A percentile compares a stretch with the other conserved stretches of the same genome.
These are phyloP conservation scores for Escovopsis weberi DNA, from an alignment of 2,329 filamentous ascomycete genomes.

Conservation along the genomic window DNA sequence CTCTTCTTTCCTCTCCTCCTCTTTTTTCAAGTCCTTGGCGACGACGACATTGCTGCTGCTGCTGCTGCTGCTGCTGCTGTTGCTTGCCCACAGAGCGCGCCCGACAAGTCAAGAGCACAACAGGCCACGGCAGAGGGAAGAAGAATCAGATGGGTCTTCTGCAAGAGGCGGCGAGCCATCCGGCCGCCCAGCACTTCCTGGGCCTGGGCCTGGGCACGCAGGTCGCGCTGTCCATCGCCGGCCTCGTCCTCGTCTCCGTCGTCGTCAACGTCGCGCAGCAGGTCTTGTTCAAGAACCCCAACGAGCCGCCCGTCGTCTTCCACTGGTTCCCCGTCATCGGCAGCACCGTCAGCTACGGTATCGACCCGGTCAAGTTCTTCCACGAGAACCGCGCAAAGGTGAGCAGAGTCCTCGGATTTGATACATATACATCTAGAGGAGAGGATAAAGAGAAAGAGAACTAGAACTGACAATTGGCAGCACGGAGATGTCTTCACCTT, in stretches of 20 bases:
- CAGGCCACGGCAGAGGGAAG: too few relatives aligned
- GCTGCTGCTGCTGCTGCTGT: background rate
- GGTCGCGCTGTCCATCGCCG: conserved; percentile 27
- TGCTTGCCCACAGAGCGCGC: background rate
- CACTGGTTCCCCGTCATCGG: conserved; percentile 74
- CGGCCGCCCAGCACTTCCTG: conserved; percentile 34
- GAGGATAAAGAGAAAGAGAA: too few relatives aligned
- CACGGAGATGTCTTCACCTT: conserved; percentile 88
- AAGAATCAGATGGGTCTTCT: conserved; percentile 36
- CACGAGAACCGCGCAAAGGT: conserved; percentile 62
- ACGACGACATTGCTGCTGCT: background rate
- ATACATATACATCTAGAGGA: background rate
- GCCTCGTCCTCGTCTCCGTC: conserved; percentile 41
- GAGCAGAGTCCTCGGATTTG: conserved; percentile 9
- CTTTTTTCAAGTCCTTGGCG: background rate
- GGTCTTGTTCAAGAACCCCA: conserved; percentile 65
- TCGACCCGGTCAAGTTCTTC: conserved; percentile 87
- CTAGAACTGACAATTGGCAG: conserved; percentile 24
- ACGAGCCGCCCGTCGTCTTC: conserved; percentile 69
- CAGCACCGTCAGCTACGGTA: conserved; percentile 86
- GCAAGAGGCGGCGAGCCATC: conserved; percentile 34
- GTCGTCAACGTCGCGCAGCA: conserved; percentile 69
- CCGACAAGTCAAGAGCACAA: background rate
- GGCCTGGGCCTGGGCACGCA: conserved; percentile 33
- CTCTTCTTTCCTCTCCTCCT: background rate